A percentile compares a stretch with the other conserved stretches of the same genome.
Conservation (phyloP, 768 basidiomycete genomes). For the Trametes cubensis region DNA sequence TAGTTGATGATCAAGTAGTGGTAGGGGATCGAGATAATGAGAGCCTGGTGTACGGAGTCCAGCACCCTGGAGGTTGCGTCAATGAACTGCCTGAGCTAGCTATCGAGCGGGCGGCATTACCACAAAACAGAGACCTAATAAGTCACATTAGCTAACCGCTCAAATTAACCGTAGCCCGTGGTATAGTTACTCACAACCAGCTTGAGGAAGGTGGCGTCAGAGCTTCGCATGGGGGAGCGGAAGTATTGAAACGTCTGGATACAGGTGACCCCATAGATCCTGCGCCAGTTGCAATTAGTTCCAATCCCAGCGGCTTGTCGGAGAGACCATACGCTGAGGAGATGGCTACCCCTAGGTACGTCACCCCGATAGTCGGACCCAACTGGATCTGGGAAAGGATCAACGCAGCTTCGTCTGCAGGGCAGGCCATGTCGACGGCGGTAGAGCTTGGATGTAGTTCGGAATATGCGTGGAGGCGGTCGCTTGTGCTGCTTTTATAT, state of each 20-base stretch:
- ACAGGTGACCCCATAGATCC: constrained; percentile 4
- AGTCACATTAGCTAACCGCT: not conserved
- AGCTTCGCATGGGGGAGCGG: not conserved
- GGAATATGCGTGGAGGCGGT: too few species aligned
- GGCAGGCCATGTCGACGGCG: not conserved
- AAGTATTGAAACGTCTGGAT: constrained; percentile 10
- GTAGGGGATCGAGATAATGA: constrained; percentile 19
- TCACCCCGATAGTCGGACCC: constrained; percentile 3
- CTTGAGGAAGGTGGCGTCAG: not conserved
- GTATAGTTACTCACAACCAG: not conserved
- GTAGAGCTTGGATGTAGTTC: too few species aligned
- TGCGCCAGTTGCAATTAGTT: too few species aligned
- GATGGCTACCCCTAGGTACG: constrained; percentile 1
- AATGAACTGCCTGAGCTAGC: not conserved
- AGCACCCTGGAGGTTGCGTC: constrained; percentile 11
- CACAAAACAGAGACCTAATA: not conserved
- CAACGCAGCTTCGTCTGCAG: not conserved
- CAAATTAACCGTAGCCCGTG: not conserved
- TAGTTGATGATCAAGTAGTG: constrained; percentile 23
- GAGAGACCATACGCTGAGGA: constrained; percentile 2
- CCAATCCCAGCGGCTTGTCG: too few species aligned
- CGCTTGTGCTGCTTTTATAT: too few species aligned
- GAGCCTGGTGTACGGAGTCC: constrained; percentile 17
- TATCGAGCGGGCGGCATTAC: not conserved
- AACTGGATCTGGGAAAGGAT: constrained; percentile 3